These are phyloP conservation scores for Agaricales sp. DNA, from an alignment of 1,284 basidiomycete genomes.

Conservation along the genomic window DNA sequence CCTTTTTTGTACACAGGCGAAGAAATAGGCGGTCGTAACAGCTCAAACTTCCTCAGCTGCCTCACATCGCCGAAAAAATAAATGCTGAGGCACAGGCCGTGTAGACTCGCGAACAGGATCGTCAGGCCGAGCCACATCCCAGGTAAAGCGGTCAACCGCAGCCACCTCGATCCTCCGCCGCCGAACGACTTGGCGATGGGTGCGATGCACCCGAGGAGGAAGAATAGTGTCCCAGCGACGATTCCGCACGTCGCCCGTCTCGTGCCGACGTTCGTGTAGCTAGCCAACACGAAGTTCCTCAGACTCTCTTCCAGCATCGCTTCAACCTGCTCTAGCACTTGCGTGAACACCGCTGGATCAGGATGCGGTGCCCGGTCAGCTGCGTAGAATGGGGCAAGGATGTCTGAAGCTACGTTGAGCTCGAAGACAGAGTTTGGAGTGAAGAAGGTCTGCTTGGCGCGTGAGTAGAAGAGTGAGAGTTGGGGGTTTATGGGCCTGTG, in stretches of 20 bases:
- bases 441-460: constrained; percentile 70
- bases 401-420: constrained; percentile 53
- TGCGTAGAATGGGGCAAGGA: constrained; percentile 53
- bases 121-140: constrained; percentile 63
- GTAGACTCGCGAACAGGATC: constrained; percentile 48
- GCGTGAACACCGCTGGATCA: constrained; percentile 51
- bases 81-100: constrained; percentile 64
- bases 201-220: constrained; percentile 34
- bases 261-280: constrained; percentile 64
- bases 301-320: constrained; percentile 45
- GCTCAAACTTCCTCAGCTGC: constrained; percentile 69
- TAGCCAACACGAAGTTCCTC: not conserved
- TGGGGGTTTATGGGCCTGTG: constrained; percentile 26
- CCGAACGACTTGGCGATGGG: constrained; percentile 42
- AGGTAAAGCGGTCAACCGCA: constrained; percentile 50
- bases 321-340: constrained; percentile 45
- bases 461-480: constrained; percentile 59
- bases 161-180: constrained; percentile 34
- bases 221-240: constrained; percentile 40
- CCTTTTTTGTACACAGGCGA: constrained; percentile 22
- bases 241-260: constrained; percentile 60
- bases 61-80: constrained; percentile 75
- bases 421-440: constrained; percentile 59
- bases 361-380: constrained; percentile 39
- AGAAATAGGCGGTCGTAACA: constrained; percentile 49